Evolutionary conservation across 495 filamentous ascomycete species (phyloP), one percentile per base, ranked within the genome.

Genomic region (Penicillium subrubescens): DNA sequence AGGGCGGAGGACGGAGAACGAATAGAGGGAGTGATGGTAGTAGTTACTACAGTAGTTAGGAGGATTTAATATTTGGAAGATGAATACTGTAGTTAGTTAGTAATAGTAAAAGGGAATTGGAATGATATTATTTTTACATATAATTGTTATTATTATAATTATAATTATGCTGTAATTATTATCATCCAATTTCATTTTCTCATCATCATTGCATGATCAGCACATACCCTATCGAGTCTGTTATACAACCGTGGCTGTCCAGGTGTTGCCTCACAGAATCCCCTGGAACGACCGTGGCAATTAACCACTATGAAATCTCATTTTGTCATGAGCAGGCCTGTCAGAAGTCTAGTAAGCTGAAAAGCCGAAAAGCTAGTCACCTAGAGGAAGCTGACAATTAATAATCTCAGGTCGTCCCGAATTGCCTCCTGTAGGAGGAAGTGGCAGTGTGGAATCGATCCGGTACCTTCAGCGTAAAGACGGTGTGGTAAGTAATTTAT

Each of bases 181-280:
- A 52, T 8, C 27, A 27, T 31, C 48, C 48, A 52, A 31, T 29
- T 52, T 15, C 48, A 29, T 48, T 21, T 48, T 48, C 44, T 25
- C 44, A 48, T 48, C 44, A 48, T 48, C 44, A 48, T 48, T 48
- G 44, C 44, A 48, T 48, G 44, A 48, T 48, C 44, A 48, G 44
- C 44, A 48, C 44, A 19, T 48, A 23, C 43, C 8, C 19, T 41
- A 48, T 27, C 25, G 25, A 23, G 44, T 27, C 8, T 3, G 21
- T 48, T 43, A 25, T 25, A 17, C 44, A 12, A 17, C 44, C 12
- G 44, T 48, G 44, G 44, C 44, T 48, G 15, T 23, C 19, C 3
- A 48, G 19, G 10, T 23, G 19, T 21, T 21, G 44, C 44, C 44
- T 48, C 10, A 14, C 19, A 48, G 44, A 48, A 48, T 25, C 21